These are phyloP conservation scores for Hypericum androsaemum DNA, from an alignment of 345 rosid species.

Conservation along the genomic window DNA sequence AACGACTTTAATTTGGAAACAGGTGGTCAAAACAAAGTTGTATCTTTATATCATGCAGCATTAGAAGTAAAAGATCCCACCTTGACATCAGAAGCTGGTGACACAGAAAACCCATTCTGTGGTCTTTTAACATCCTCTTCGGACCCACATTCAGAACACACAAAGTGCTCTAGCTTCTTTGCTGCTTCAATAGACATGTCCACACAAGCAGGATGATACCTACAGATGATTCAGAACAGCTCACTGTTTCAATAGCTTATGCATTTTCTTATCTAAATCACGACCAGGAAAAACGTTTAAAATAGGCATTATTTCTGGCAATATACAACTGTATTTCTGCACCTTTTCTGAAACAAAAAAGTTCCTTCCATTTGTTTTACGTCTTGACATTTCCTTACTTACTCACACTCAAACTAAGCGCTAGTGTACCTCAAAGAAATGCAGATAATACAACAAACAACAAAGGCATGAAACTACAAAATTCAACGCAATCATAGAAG, in stretches of 20 bases:
- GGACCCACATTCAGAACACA: constrained; percentile 60
- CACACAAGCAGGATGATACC: constrained; percentile 91
- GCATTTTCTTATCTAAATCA: no score
- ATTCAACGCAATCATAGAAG: background rate
- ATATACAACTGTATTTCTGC: no score
- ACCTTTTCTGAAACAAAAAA: no score
- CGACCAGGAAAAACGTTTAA: no score
- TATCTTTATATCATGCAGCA: constrained; percentile 5
- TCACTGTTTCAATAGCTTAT: no score
- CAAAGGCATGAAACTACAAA: no score
- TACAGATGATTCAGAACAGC: constrained; percentile 15
- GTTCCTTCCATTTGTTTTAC: no score
- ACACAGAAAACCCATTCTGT: constrained; percentile 52
- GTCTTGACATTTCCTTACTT: no score
- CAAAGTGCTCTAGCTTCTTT: constrained; percentile 64
- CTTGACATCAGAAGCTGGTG: constrained; percentile 40
- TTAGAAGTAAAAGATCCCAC: constrained; percentile 20
- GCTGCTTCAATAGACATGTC: constrained; percentile 77
- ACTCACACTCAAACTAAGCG: no score
- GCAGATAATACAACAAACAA: no score
- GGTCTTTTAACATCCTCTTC: constrained; percentile 48
- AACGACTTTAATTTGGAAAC: background rate
- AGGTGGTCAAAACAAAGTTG: background rate
- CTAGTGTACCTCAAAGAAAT: no score
- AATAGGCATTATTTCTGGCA: no score